Conservation (phyloP, 805 yeast genomes). For the Candida montana region DNA sequence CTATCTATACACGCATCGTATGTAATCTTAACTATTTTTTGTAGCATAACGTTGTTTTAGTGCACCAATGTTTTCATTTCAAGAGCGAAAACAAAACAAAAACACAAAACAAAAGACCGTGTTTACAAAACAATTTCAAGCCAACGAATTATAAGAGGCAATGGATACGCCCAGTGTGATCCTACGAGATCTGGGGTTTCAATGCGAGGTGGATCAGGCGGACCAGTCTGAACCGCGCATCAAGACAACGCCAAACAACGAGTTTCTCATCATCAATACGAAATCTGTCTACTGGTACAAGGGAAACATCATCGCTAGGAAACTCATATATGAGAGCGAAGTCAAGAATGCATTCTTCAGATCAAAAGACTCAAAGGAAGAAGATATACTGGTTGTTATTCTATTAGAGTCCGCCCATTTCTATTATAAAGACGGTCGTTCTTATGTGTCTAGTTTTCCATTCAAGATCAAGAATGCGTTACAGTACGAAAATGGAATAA, state of each 20-base stretch:
- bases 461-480: conserved; percentile 57
- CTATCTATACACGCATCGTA: neutral
- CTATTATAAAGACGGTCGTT: conserved; percentile 55
- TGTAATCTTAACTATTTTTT: no score
- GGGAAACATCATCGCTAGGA: conserved; percentile 45
- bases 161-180: conserved; percentile 8
- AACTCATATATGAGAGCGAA: conserved; percentile 43
- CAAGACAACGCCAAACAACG: conserved; percentile 10
- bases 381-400: conserved; percentile 52
- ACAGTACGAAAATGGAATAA: conserved; percentile 61
- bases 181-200: conserved; percentile 3
- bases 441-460: conserved; percentile 62
- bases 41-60: no score
- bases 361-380: conserved; percentile 31
- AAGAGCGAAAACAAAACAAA: neutral
- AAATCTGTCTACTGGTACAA: conserved; percentile 34
- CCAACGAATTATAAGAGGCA: neutral
- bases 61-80: no score
- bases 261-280: conserved; percentile 14
- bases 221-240: neutral
- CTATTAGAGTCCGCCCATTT: conserved; percentile 55
- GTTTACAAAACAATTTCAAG: neutral
- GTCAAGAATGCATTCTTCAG: conserved; percentile 60
- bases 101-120: neutral
- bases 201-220: neutral